A percentile compares a stretch with the other conserved stretches of the same genome.
Conservation (phyloP, 2,329 filamentous ascomycete species). For the Thelonectria olida region DNA sequence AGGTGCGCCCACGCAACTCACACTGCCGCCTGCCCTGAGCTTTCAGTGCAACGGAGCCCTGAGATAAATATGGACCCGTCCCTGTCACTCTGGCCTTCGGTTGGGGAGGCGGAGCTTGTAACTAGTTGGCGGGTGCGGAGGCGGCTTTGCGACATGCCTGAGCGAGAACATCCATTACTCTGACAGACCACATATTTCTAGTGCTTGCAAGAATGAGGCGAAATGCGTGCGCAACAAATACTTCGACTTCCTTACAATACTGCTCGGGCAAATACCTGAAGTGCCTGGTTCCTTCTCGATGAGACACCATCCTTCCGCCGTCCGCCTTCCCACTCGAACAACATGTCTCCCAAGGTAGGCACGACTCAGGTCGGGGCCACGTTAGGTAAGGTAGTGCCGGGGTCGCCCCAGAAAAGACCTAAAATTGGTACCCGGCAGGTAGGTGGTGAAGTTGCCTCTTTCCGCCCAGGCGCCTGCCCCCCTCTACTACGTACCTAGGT, state of each 20-base stretch:
- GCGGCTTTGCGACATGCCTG: conserved; percentile 17
- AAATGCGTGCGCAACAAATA: conserved; percentile 16
- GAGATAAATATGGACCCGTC: background rate
- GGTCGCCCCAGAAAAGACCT: background rate
- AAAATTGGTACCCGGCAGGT: conserved; percentile 1
- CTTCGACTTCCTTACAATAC: background rate
- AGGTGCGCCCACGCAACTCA: conserved; percentile 5
- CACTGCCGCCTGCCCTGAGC: conserved; percentile 1
- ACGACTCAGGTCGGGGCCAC: background rate
- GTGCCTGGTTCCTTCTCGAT: conserved; percentile 6
- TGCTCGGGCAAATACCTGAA: too few species aligned
- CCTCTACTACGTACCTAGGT: background rate
- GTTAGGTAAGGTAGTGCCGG: too few species aligned
- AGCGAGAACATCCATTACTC: too few species aligned
- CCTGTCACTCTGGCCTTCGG: background rate
- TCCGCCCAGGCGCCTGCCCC: background rate
- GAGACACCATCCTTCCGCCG: background rate
- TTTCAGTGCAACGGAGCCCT: conserved; percentile 8
- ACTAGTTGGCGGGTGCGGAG: conserved; percentile 27
- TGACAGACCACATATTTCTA: background rate
- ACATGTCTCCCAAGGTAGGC: background rate
- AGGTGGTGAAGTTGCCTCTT: background rate
- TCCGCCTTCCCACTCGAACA: background rate
- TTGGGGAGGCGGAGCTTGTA: conserved; percentile 10
- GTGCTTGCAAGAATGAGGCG: conserved; percentile 19